A percentile compares a stretch with the other conserved stretches of the same genome.
Evolutionary conservation across 1,284 basidiomycete genomes (phyloP).

Genomic region (Amylostereum chailletii): DNA sequence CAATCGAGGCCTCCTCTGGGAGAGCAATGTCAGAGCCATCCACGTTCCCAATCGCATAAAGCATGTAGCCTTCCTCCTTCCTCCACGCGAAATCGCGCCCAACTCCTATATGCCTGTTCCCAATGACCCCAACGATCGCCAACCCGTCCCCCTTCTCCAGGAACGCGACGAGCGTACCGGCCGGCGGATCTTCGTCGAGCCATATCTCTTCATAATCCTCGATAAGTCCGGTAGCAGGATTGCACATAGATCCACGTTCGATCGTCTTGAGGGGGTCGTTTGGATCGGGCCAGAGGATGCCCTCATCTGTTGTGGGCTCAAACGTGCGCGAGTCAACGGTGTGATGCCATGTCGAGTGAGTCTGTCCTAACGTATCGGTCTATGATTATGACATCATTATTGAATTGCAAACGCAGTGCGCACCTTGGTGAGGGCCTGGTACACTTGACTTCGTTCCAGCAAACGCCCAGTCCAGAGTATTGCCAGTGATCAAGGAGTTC

Average conservation of each 20-base stretch:
- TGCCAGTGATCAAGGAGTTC: neutral
- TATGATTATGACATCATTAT: neutral
- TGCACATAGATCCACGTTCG: neutral
- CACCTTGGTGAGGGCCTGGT: slow-evolving; percentile 1
- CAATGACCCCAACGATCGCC: neutral
- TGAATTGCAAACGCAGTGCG: neutral
- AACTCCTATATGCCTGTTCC: neutral
- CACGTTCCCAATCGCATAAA: neutral
- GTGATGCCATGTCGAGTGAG: neutral
- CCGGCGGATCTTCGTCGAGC: neutral
- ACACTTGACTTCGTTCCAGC: neutral
- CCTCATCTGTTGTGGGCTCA: neutral
- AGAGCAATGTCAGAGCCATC: neutral
- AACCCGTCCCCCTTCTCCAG: slow-evolving; percentile 2
- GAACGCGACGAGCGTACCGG: neutral
- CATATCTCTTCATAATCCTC: neutral
- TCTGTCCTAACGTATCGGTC: neutral
- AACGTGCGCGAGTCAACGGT: neutral
- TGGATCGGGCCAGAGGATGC: neutral
- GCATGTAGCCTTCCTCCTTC: neutral
- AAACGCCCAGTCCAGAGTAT: slow-evolving; percentile 1
- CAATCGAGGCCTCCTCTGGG: neutral
- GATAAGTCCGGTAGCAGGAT: neutral
- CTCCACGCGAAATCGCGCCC: neutral
- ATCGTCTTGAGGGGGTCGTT: neutral